Evolutionary conservation across 2,329 filamentous ascomycete genomes (phyloP), one percentile per base, ranked within the genome.

Genomic region (Aspergillus pseudoglaucus): DNA sequence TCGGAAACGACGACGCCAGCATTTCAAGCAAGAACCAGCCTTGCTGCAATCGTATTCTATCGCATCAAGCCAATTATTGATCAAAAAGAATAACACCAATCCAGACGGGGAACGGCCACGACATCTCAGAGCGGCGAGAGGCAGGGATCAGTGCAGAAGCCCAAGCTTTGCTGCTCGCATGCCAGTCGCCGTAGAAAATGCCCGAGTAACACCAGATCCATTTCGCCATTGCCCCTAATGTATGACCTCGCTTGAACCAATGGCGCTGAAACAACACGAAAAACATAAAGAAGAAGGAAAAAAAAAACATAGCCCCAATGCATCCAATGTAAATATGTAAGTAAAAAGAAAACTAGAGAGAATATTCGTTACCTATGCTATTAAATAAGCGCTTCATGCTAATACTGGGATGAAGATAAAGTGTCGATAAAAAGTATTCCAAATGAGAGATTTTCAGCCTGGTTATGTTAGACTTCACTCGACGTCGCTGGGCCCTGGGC

Each of bases 361-460:
- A 52, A 54, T 55, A 53, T 50, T 61, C 51, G 53, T 61, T 52
- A 61, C 17, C 37, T 39, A 39, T 47, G 47, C 48, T 57, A 59
- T 50, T 52, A 55, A 57, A 52, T 54, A 59, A 47, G 57, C 56
- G 60, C 62, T 64, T 57, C 52, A 65, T 60, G 62, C 62, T 65
- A 61, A 60, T 51, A 49, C 42, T 50, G 42, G 50, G 20, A 40
- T 47, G 47, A 42, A 33, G 49, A 42, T 44, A 38, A 46, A 17
- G 10, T 22, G 17, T 39, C 17, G 17, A 39, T 30, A 30, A 30
- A 25, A 25, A 30, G 25, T 30, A 12, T n/a, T 8, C 33, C 33
- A 35, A 35, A 35, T 35, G 2, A 8, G n/a, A 35, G 33, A 35
- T 17, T n/a, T 8, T 35, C 14, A 35, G 33, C 6, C 33, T n/a